These are phyloP conservation scores for Gyrodon lividus DNA, from an alignment of 768 basidiomycete species.

Conservation along the genomic window DNA sequence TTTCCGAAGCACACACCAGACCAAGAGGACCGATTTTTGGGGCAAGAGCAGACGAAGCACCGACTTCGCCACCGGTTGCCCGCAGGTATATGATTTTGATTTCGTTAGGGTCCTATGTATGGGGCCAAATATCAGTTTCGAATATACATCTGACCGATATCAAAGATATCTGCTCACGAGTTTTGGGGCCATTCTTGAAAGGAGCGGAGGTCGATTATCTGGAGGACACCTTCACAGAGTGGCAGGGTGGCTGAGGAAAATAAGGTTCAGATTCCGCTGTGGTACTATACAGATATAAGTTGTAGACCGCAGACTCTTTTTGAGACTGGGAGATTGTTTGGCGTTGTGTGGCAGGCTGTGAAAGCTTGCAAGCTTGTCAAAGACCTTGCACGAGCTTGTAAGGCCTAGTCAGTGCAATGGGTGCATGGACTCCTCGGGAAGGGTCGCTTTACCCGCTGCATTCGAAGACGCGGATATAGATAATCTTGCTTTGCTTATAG, in stretches of 20 bases:
- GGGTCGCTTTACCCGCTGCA: constrained; percentile 75
- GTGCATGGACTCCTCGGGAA: constrained; percentile 70
- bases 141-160: too few relatives aligned
- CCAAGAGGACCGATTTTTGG: constrained; percentile 99
- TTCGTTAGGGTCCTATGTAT: constrained; percentile 95
- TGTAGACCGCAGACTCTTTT: constrained; percentile 14
- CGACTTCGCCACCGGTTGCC: constrained; percentile 98
- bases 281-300: constrained; percentile 54
- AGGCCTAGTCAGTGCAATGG: constrained; percentile 65
- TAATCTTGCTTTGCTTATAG: constrained; percentile 83
- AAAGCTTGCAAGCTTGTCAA: background rate
- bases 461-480: constrained; percentile 88
- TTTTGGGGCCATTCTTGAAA: constrained; percentile 71
- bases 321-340: constrained; percentile 32
- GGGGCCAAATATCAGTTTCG: background rate
- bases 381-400: constrained; percentile 23
- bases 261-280: constrained; percentile 56
- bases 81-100: constrained; percentile 99
- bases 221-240: constrained; percentile 1
- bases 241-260: constrained; percentile 30
- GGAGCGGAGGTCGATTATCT: constrained; percentile 24
- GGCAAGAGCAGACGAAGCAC: constrained; percentile 96
- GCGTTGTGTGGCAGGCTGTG: constrained; percentile 30
- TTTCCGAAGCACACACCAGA: constrained; percentile 62
- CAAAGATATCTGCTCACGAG: constrained; percentile 45